Conservation (phyloP, 2,329 filamentous ascomycete genomes). For the Cladosporium oxysporum region DNA sequence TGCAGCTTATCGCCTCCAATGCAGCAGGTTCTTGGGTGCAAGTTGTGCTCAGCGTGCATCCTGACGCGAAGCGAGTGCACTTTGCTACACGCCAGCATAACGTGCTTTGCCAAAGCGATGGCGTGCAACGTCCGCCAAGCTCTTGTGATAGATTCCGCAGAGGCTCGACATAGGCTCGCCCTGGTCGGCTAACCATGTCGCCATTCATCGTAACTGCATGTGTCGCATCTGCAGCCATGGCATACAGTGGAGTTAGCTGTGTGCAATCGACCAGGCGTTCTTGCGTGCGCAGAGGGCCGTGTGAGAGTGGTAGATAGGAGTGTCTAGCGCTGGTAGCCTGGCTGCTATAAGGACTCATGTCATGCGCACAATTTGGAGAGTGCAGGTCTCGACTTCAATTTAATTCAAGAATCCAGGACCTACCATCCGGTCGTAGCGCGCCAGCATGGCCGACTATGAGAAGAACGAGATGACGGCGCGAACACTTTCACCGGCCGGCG, state of each 20-base stretch:
- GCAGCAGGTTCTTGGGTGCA: neutral
- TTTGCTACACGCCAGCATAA: neutral
- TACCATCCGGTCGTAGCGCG: neutral
- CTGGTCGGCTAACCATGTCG: slow-evolving; percentile 1
- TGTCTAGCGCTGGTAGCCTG: neutral
- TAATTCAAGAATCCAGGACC: neutral
- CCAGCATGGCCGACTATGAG: slow-evolving; percentile 13
- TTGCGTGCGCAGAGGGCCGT: slow-evolving; percentile 14
- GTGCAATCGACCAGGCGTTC: neutral
- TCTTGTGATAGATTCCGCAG: neutral
- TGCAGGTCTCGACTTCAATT: neutral
- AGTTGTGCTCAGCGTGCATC: neutral
- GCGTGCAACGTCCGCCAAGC: slow-evolving; percentile 16
- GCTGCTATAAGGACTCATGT: neutral
- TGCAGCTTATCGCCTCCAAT: neutral
- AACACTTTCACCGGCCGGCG: slow-evolving; percentile 13
- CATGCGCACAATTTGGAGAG: neutral
- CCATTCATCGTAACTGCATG: slow-evolving; percentile 2
- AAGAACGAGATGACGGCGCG: slow-evolving; percentile 16
- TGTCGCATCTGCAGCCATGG: slow-evolving; percentile 3
- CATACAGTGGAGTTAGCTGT: neutral
- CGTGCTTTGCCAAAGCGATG: slow-evolving; percentile 13
- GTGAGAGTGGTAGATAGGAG: neutral
- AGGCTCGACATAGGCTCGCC: neutral
- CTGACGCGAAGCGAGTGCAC: neutral